These are phyloP conservation scores for Naganishia albida DNA, from an alignment of 1,284 basidiomycete genomes.

Conservation along the genomic window DNA sequence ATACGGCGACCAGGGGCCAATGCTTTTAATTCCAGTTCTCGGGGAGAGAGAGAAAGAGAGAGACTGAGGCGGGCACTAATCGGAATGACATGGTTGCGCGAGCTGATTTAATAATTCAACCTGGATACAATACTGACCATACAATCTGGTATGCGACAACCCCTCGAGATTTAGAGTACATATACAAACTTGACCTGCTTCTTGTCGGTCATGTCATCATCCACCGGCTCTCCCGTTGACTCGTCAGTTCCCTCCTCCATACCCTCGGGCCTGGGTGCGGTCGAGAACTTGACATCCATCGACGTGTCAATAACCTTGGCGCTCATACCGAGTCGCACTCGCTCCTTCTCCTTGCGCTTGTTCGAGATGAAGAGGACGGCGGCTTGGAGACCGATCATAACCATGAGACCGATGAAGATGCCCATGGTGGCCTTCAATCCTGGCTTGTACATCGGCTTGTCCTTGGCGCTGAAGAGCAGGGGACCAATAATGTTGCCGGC, in stretches of 20 bases:
- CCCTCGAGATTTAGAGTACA: conserved; percentile 9
- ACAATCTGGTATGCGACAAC: not conserved
- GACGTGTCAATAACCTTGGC: conserved; percentile 47
- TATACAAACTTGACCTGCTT: conserved; percentile 44
- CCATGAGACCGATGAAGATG: conserved; percentile 46
- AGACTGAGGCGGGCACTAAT: too few relatives aligned
- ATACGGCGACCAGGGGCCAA: too few relatives aligned
- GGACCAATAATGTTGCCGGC: conserved; percentile 48
- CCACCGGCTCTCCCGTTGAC: conserved; percentile 33
- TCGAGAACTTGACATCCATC: conserved; percentile 43
- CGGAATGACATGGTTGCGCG: too few relatives aligned
- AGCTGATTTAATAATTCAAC: too few relatives aligned
- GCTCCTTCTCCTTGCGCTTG: conserved; percentile 46
- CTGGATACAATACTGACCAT: not conserved
- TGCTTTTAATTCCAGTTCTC: too few relatives aligned
- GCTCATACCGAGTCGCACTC: conserved; percentile 51
- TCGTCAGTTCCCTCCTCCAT: conserved; percentile 39
- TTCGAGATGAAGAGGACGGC: conserved; percentile 46
- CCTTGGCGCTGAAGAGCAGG: conserved; percentile 48
- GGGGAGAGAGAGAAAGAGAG: too few relatives aligned
- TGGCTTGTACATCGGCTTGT: conserved; percentile 48
- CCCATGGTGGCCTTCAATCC: conserved; percentile 47
- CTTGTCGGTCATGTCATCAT: conserved; percentile 45
- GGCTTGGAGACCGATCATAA: conserved; percentile 36
- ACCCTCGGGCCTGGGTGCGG: conserved; percentile 17